Base-by-base conservation (phyloP, 2,329 filamentous ascomycete species). In the Ophiocordyceps sinensis region DNA sequence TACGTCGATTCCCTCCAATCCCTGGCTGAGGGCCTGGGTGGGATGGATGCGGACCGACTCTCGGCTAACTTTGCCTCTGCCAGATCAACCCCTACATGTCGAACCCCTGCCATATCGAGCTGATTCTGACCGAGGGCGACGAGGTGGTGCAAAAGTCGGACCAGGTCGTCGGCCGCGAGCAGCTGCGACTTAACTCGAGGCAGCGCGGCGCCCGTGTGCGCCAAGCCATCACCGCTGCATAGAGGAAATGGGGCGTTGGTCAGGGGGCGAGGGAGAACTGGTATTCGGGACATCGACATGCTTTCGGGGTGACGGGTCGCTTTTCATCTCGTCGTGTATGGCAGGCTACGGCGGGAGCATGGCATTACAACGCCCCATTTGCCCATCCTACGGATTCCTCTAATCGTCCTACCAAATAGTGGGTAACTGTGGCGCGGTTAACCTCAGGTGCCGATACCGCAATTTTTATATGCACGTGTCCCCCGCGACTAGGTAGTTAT, bases 21-120 rank as follows among this genome's bases (percentile, higher is more conserved):
- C 11, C 35, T 26, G 28, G 36, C 9, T n/a, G 21, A 3, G 10
- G 3, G 19, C 4, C n/a, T n/a, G n/a, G n/a, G n/a, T n/a, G n/a
- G n/a, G n/a, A n/a, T n/a, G 15, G 34, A 36, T 17, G 15, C 9
- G 13, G 8, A 15, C 4, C 4, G 19, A 12, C 9, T 17, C 38
- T 28, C 29, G 21, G 17, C 38, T 37, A 21, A 40, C 41, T 26
- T 6, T 8, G 12, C 12, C 11, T 36, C 14, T 14, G 6, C 5
- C 30, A 95, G 88, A 98, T 98, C 77, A 98, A 98, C 82, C 91
- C 91, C 51, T 98, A 96, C 81, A 96, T 98, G 93, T 95, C 88
- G 57, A 94, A 94, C 82, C 91, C 91, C 57, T 98, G 89, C 85
- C 91, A 98, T 82, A 94, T 98, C 70, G 93, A 98, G 77, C 76